Percentiles rank a stretch among this genome's conserved stretches.
Conservation (phyloP, 2,329 filamentous ascomycete species). For the Aspergillus caelatus region DNA sequence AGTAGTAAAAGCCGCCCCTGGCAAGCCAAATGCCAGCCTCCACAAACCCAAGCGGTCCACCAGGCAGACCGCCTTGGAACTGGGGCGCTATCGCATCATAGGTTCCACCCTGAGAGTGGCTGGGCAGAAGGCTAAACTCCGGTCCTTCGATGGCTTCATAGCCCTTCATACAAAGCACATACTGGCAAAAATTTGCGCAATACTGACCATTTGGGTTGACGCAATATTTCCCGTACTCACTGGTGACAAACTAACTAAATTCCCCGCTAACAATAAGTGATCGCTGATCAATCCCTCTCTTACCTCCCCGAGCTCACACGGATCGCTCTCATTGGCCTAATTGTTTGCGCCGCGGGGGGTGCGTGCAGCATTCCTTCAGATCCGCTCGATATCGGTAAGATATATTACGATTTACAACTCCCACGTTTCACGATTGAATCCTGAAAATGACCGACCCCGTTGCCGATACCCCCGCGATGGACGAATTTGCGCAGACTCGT, state of each 20-base stretch:
- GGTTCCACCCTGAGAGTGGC: background rate
- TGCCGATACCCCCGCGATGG: slow-evolving; percentile 34
- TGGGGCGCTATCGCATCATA: slow-evolving; percentile 1
- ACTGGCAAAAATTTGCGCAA: background rate
- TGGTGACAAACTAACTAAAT: slow-evolving; percentile 6
- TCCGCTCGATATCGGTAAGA: slow-evolving; percentile 10
- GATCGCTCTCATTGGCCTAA: slow-evolving; percentile 25
- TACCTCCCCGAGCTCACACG: slow-evolving; percentile 20
- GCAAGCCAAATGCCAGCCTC: background rate
- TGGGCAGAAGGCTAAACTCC: background rate
- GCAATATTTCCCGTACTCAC: background rate
- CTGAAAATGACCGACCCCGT: slow-evolving; percentile 15
- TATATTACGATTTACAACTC: slow-evolving; percentile 4
- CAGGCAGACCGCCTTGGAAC: slow-evolving; percentile 5
- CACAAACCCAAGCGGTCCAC: slow-evolving; percentile 1
- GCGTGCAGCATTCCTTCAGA: slow-evolving; percentile 16
- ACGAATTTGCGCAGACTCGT: slow-evolving; percentile 54
- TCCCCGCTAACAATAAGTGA: slow-evolving; percentile 10
- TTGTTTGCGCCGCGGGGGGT: slow-evolving; percentile 23
- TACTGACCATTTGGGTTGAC: background rate
- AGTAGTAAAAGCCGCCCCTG: background rate
- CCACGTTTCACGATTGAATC: slow-evolving; percentile 8
- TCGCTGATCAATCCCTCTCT: slow-evolving; percentile 5
- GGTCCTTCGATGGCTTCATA: background rate
- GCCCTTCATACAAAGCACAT: background rate